Base-by-base conservation (phyloP, 2,329 filamentous ascomycete genomes). In the Microthyrium microscopicum region DNA sequence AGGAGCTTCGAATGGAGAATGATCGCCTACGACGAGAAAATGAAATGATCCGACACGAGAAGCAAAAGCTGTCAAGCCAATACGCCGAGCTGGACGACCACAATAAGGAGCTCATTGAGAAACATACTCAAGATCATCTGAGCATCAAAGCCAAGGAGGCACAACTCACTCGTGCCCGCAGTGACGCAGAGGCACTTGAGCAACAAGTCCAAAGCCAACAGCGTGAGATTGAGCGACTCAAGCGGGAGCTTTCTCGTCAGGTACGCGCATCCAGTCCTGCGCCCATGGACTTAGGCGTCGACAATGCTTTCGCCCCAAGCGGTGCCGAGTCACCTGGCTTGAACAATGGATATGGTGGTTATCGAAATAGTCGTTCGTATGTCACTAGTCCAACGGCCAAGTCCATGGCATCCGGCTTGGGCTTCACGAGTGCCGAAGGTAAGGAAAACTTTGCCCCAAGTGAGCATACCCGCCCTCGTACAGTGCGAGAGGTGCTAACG, bases 71-170 rank as follows among this genome's bases (percentile, higher is more conserved):
- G 31, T 69, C 74, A 39, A 89, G 83, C 0, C 83, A 94, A 52
- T 77, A 95, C 26, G 78, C 87, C 44, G 89, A 95, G 55, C 68
- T 98, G 20, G 91, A 94, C 57, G 91, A 93, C 47, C 83, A 94
- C 52, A 98, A 98, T 48, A 89, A 89, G 17, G 79, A 89, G 41
- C 65, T 98, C 21, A 98, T 98, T 40, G 89, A 98, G 56, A 87
- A 95, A 47, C 87, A 95, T 53, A 98, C 89, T 0, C 70, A 87
- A 30, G 87, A 98, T 47, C 83, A 94, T 0, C 65, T 98, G 26
- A 89, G 84, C 45, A 91, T 98, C 59, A 95, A 95, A 54, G 89
- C 89, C 11, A 98, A 98, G 56, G 89, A 98, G 55, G 95, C 89
- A 3, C 89, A 98, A 47, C 68, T 98, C 4, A 87, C 95, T 7